A percentile compares a stretch with the other conserved stretches of the same genome.
phyloP scores from a whole-genome alignment of 75 land plant species.

The Isoetes taiwanensis region DNA sequence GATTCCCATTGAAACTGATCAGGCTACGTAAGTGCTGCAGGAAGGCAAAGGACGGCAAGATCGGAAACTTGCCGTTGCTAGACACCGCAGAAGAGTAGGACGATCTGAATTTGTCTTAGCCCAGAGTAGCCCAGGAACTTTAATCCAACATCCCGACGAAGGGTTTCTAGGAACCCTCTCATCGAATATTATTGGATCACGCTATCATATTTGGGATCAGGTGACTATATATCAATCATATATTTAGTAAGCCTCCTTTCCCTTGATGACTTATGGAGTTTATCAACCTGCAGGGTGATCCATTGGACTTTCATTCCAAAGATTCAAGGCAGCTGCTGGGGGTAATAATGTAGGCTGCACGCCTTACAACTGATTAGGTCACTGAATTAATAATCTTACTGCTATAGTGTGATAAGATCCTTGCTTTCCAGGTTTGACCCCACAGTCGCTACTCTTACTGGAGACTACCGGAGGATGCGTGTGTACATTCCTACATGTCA shows the following conservation, averaged over 20 bases:
- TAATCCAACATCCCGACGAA: conserved; percentile 37
- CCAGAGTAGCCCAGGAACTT: conserved; percentile 36
- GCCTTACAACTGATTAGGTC: background rate
- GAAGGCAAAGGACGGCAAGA: conserved; percentile 72
- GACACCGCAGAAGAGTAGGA: conserved; percentile 37
- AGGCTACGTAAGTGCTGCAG: too few relatives aligned
- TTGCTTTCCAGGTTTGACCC: conserved; percentile 44
- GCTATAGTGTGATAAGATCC: background rate
- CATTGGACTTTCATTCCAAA: conserved; percentile 9
- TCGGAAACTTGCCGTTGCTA: conserved; percentile 60
- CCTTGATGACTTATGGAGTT: background rate
- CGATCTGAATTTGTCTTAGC: conserved; percentile 51
- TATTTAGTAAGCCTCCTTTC: background rate
- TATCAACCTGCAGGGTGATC: conserved; percentile 20
- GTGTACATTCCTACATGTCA: conserved; percentile 55
- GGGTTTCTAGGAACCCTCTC: conserved; percentile 40
- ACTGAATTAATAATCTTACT: background rate
- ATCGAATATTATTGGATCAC: conserved; percentile 60
- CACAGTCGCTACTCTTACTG: conserved; percentile 55
- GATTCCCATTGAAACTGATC: too few relatives aligned
- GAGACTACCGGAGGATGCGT: conserved; percentile 48
- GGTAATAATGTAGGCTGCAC: conserved; percentile 30
- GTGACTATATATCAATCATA: conserved; percentile 10
- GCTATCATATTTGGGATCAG: conserved; percentile 72
- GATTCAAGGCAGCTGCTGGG: conserved; percentile 36